Percentiles rank a stretch among this genome's conserved stretches.
phyloP scores from a whole-genome alignment of 140 eudicot species.

The Senecio squalidus region DNA sequence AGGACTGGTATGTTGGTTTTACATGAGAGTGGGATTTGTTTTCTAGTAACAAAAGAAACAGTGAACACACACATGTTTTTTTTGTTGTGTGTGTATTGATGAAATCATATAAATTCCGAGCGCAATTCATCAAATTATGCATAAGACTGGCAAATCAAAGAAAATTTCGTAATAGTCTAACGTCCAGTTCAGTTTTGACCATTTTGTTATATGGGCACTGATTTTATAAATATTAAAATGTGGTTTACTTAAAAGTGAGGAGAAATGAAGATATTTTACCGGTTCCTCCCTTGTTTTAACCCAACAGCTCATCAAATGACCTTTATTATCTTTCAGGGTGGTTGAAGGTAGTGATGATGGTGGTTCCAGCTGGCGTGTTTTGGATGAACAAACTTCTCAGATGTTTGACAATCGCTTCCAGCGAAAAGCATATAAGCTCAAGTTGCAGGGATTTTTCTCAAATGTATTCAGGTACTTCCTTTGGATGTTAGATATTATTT shows the following conservation, averaged over 20 bases:
- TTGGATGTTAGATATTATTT: background rate
- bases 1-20: slow-evolving; percentile 63
- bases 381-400: slow-evolving; percentile 77
- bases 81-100: background rate
- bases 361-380: slow-evolving; percentile 68
- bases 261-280: too few relatives aligned
- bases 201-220: too few relatives aligned
- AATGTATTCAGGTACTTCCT: slow-evolving; percentile 67
- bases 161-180: background rate
- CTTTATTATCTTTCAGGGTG: slow-evolving; percentile 40
- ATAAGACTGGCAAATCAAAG: background rate
- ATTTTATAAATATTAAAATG: too few relatives aligned
- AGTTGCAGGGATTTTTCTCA: slow-evolving; percentile 38
- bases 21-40: background rate
- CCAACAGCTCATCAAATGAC: background rate
- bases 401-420: slow-evolving; percentile 63
- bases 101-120: background rate
- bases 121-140: background rate
- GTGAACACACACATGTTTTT: background rate
- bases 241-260: too few relatives aligned
- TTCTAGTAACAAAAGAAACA: background rate
- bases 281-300: background rate
- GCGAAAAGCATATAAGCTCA: slow-evolving; percentile 56
- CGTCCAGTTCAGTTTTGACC: background rate
- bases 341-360: slow-evolving; percentile 87